Percentiles rank a stretch among this genome's conserved stretches.
Evolutionary conservation across 257 asterid species (phyloP).

Genomic region (Solanum sejunctum): DNA sequence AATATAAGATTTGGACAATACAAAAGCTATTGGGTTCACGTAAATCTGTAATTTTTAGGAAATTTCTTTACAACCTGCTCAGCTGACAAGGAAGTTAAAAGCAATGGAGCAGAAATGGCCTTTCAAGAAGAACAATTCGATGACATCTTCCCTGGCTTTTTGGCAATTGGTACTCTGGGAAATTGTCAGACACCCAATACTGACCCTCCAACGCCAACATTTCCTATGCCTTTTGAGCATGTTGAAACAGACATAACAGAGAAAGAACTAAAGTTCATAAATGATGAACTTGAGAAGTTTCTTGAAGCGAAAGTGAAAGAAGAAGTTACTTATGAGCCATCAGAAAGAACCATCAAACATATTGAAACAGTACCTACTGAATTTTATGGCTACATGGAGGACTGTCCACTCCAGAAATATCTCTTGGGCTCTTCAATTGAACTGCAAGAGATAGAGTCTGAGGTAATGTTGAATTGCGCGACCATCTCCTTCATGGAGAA

Average conservation of each 20-base stretch:
- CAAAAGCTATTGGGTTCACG: background rate
- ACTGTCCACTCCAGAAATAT: slow-evolving; percentile 61
- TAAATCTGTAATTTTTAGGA: slow-evolving; percentile 7
- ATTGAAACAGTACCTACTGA: slow-evolving; percentile 33
- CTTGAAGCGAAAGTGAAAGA: slow-evolving; percentile 56
- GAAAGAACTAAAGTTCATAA: slow-evolving; percentile 43
- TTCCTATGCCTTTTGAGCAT: slow-evolving; percentile 28
- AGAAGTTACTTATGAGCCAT: slow-evolving; percentile 26
- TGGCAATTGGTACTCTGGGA: slow-evolving; percentile 82
- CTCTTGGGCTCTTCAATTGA: slow-evolving; percentile 51
- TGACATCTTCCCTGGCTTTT: slow-evolving; percentile 63
- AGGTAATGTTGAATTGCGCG: background rate
- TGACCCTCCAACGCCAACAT: slow-evolving; percentile 69
- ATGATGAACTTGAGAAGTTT: slow-evolving; percentile 60
- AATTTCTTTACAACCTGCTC: slow-evolving; percentile 23
- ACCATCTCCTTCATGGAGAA: background rate
- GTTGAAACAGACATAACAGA: slow-evolving; percentile 36
- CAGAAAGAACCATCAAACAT: slow-evolving; percentile 43
- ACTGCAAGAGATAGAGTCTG: slow-evolving; percentile 21
- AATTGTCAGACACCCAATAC: slow-evolving; percentile 25
- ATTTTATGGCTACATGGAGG: slow-evolving; percentile 12
- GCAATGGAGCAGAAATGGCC: slow-evolving; percentile 12
- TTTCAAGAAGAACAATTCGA: slow-evolving; percentile 28
- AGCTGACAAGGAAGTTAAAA: slow-evolving; percentile 13
- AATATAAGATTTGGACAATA: background rate